Evolutionary conservation across 768 basidiomycete genomes (phyloP).

Genomic region (Tulasnella calospora): DNA sequence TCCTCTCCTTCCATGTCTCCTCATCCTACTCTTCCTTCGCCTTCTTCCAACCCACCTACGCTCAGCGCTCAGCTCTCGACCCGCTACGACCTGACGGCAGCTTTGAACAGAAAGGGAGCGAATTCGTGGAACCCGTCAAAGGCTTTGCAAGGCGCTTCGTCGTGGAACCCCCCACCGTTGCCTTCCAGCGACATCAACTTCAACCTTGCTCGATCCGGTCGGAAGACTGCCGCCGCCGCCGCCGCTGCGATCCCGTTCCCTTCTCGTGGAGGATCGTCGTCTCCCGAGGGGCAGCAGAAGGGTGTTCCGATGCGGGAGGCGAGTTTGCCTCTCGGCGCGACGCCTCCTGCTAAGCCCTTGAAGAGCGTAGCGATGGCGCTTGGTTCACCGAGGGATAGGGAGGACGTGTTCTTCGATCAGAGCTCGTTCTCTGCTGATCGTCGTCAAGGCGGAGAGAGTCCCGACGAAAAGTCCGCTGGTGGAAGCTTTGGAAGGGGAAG

Average conservation of each 20-base stretch:
- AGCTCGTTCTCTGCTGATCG: background rate
- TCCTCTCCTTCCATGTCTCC: constrained; percentile 19
- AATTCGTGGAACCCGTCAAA: constrained; percentile 2
- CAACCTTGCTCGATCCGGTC: background rate
- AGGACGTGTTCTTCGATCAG: background rate
- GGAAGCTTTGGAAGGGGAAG: constrained; percentile 3
- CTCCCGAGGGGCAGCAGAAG: background rate
- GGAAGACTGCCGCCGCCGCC: background rate
- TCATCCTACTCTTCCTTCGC: background rate
- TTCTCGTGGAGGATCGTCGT: background rate
- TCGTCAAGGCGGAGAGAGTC: background rate
- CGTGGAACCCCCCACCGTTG: constrained; percentile 20
- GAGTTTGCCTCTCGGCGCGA: background rate
- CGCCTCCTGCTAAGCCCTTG: background rate
- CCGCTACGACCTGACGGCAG: constrained; percentile 21
- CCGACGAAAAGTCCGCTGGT: too few relatives aligned
- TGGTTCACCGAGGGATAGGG: constrained; percentile 4
- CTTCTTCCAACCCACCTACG: constrained; percentile 1
- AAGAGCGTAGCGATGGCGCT: background rate
- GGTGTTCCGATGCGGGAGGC: background rate
- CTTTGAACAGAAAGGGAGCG: constrained; percentile 4
- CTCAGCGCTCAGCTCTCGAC: constrained; percentile 21
- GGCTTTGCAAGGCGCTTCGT: background rate
- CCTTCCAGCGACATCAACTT: background rate
- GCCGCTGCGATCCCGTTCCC: background rate